Percentiles rank a stretch among this genome's conserved stretches.
These are phyloP conservation scores for Alternaria angustiovoidea DNA, from an alignment of 2,329 filamentous ascomycete species.

Conservation along the genomic window DNA sequence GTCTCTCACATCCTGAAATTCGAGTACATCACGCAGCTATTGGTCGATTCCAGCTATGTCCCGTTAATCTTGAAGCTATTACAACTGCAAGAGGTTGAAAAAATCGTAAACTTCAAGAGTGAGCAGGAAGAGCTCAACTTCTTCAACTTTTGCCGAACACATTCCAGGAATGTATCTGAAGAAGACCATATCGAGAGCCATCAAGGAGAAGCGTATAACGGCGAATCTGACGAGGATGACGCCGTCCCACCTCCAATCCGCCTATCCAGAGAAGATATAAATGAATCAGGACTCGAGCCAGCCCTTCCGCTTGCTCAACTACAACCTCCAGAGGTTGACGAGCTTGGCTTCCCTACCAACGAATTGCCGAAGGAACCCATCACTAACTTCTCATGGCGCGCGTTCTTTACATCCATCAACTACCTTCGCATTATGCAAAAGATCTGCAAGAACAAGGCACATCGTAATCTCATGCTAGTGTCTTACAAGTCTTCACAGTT, in stretches of 20 bases:
- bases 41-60: conserved; percentile 94
- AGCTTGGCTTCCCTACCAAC: conserved; percentile 81
- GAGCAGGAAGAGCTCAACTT: conserved; percentile 87
- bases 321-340: conserved; percentile 72
- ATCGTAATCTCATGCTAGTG: conserved; percentile 91
- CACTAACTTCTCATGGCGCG: conserved; percentile 89
- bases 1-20: conserved; percentile 94
- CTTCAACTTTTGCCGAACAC: conserved; percentile 85
- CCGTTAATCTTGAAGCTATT: conserved; percentile 92
- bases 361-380: conserved; percentile 78
- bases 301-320: conserved; percentile 35
- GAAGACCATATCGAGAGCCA: conserved; percentile 31
- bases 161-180: conserved; percentile 66
- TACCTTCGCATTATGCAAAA: conserved; percentile 97
- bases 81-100: conserved; percentile 91
- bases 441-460: conserved; percentile 93
- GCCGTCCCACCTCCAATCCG: conserved; percentile 82
- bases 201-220: conserved; percentile 29
- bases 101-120: conserved; percentile 83
- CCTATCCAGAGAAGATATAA: conserved; percentile 58
- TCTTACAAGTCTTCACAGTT: conserved; percentile 96
- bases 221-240: conserved; percentile 63
- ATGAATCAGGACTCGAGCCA: conserved; percentile 36
- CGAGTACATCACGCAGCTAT: conserved; percentile 91
- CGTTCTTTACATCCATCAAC: conserved; percentile 95